A percentile compares a stretch with the other conserved stretches of the same genome.
Evolutionary conservation across 495 filamentous ascomycete species (phyloP).

Genomic region (Podospora pseudoanserina): DNA sequence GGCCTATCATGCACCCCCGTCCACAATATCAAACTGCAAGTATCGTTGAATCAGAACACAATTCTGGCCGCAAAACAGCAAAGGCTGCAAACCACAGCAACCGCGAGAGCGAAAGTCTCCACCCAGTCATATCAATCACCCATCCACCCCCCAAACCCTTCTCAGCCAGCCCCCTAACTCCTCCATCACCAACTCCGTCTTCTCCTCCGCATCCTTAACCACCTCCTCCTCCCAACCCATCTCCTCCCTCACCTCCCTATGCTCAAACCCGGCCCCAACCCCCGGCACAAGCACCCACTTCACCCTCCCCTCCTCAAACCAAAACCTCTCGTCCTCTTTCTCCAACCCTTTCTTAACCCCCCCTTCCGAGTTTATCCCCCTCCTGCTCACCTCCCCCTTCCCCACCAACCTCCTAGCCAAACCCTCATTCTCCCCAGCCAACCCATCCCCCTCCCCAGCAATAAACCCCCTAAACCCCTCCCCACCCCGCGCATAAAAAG

Average conservation of each 20-base stretch:
- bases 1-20: neutral
- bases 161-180: slow-evolving; percentile 32
- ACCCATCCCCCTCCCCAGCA: slow-evolving; percentile 48
- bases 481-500: slow-evolving; percentile 26
- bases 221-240: slow-evolving; percentile 28
- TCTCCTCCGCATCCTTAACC: slow-evolving; percentile 34
- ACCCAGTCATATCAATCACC: neutral
- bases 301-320: slow-evolving; percentile 28
- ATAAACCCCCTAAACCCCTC: slow-evolving; percentile 45
- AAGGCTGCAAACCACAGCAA: neutral
- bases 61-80: slow-evolving; percentile 1
- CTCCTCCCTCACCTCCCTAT: slow-evolving; percentile 22
- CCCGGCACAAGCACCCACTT: slow-evolving; percentile 41
- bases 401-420: slow-evolving; percentile 32
- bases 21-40: slow-evolving; percentile 4
- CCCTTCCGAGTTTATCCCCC: neutral
- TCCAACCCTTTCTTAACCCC: slow-evolving; percentile 13
- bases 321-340: slow-evolving; percentile 30
- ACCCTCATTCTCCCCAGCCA: slow-evolving; percentile 36
- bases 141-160: slow-evolving; percentile 24
- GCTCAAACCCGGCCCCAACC: slow-evolving; percentile 39
- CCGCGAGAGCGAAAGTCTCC: no score
- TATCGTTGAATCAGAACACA: no score
- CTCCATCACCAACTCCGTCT: slow-evolving; percentile 29
- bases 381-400: slow-evolving; percentile 21